Percentiles rank a stretch among this genome's conserved stretches.
These are phyloP conservation scores for Cinnamomum micranthum DNA, from an alignment of 164 flowering plant species.

Conservation along the genomic window DNA sequence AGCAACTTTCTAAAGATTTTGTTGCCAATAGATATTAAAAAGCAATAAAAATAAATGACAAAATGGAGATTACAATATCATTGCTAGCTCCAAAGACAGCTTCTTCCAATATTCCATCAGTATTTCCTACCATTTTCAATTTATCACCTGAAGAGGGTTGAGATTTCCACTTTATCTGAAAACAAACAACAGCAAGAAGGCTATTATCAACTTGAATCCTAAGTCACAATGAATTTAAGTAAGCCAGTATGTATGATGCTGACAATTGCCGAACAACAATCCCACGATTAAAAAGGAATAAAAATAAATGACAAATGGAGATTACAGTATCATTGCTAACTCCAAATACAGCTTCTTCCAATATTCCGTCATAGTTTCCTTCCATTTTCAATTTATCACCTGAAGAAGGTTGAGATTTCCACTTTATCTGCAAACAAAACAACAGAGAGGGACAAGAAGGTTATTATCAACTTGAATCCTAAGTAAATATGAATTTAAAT, in stretches of 20 bases:
- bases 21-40: neutral
- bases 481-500: no score
- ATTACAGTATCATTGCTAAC: slow-evolving; percentile 21
- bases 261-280: neutral
- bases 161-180: slow-evolving; percentile 6
- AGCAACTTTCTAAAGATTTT: neutral
- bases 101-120: slow-evolving; percentile 36
- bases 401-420: slow-evolving; percentile 4
- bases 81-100: slow-evolving; percentile 25
- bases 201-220: no score
- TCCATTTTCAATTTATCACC: slow-evolving; percentile 35
- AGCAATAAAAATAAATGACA: neutral
- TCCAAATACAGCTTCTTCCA: slow-evolving; percentile 40
- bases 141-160: slow-evolving; percentile 5
- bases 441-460: neutral
- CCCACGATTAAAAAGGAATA: neutral
- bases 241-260: no score
- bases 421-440: slow-evolving; percentile 4
- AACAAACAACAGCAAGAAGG: neutral
- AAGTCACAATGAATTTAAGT: no score
- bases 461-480: no score
- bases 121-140: slow-evolving; percentile 50
- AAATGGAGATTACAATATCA: slow-evolving; percentile 18
- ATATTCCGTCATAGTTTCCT: slow-evolving; percentile 23
- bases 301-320: neutral